phyloP scores from a whole-genome alignment of 2,329 filamentous ascomycete species.

The Fusarium begoniae region DNA sequence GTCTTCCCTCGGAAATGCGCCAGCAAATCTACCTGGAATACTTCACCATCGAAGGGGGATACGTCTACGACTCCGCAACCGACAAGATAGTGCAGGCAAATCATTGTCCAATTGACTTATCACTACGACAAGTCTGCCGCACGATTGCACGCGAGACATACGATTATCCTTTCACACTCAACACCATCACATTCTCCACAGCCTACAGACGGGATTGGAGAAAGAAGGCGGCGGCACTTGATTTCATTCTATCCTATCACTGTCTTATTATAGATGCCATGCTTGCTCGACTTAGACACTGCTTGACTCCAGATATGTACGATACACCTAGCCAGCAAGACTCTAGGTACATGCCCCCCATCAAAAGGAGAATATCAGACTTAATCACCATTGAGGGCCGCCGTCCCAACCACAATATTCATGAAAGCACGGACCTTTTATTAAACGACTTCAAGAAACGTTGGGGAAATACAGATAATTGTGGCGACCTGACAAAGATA shows the following conservation, averaged over 20 bases:
- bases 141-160: neutral
- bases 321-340: neutral
- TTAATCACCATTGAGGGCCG: no score
- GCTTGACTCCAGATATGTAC: neutral
- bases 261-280: neutral
- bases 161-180: neutral
- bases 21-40: constrained; percentile 12
- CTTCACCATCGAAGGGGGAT: constrained; percentile 7
- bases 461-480: no score
- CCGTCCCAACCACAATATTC: no score
- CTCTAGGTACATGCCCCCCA: no score
- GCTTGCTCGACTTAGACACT: accelerated
- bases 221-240: neutral
- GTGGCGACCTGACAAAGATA: no score
- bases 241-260: neutral
- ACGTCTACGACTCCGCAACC: neutral
- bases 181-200: constrained; percentile 15
- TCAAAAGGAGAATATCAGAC: no score
- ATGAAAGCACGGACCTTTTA: no score
- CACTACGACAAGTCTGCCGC: neutral
- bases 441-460: neutral
- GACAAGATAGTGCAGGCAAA: neutral
- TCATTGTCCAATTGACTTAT: neutral
- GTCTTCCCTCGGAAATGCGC: constrained; percentile 16
- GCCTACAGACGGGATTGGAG: neutral